Evolutionary conservation across 2,329 filamentous ascomycete genomes (phyloP).

Genomic region (Chaetomium sp.): DNA sequence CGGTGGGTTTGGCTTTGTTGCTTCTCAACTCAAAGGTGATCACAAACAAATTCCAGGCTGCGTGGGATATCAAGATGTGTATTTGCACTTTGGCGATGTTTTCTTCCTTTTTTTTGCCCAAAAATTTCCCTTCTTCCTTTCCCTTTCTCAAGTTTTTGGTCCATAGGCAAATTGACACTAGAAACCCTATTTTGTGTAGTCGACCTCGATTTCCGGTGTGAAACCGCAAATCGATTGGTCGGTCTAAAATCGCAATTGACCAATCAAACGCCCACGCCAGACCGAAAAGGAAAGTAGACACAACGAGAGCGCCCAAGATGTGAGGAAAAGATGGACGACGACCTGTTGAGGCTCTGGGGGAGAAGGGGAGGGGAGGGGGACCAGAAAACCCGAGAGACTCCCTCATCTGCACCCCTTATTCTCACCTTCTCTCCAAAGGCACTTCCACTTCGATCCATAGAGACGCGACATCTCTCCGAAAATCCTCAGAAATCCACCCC

Average conservation of each 20-base stretch:
- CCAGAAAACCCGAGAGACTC: slow-evolving; percentile 13
- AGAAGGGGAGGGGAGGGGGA: too few relatives aligned
- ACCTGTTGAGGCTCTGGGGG: slow-evolving; percentile 7
- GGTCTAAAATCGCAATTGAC: slow-evolving; percentile 8
- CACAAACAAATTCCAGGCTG: too few relatives aligned
- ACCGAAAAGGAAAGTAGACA: slow-evolving; percentile 9
- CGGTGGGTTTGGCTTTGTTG: too few relatives aligned
- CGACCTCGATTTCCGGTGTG: slow-evolving; percentile 7
- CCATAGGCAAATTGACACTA: too few relatives aligned
- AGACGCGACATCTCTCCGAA: slow-evolving; percentile 9
- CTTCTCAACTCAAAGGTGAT: too few relatives aligned
- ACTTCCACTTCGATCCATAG: neutral
- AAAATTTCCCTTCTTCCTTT: too few relatives aligned
- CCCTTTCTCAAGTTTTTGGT: too few relatives aligned
- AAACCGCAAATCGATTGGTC: slow-evolving; percentile 9
- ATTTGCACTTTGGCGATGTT: too few relatives aligned
- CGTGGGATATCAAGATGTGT: too few relatives aligned
- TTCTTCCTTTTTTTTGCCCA: too few relatives aligned
- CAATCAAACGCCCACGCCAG: slow-evolving; percentile 14
- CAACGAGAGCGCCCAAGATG: neutral
- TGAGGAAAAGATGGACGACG: slow-evolving; percentile 5
- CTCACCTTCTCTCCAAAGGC: slow-evolving; percentile 9
- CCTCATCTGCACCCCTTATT: slow-evolving; percentile 9
- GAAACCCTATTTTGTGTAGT: slow-evolving; percentile 3
- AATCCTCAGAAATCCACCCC: neutral